Percentiles rank a stretch among this genome's conserved stretches.
Conservation (phyloP, 305 asterid genomes). For the Euphrasia arctica region DNA sequence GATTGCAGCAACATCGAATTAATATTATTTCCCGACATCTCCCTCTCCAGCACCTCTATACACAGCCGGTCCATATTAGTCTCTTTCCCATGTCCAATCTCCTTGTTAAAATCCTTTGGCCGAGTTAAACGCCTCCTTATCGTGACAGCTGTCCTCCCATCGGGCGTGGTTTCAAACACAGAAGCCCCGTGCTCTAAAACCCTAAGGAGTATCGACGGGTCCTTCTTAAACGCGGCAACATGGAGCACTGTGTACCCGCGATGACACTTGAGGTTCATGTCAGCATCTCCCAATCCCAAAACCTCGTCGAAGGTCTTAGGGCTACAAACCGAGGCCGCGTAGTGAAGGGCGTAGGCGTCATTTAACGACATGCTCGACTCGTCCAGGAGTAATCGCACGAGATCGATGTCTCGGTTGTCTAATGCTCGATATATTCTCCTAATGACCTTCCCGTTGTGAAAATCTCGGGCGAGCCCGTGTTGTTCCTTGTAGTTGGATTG, state of each 20-base stretch:
- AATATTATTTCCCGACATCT: constrained; percentile 38
- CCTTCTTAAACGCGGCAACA: constrained; percentile 59
- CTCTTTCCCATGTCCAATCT: constrained; percentile 45
- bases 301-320: constrained; percentile 53
- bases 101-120: constrained; percentile 52
- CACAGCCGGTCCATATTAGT: constrained; percentile 53
- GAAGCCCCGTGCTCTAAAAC: neutral
- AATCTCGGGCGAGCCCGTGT: constrained; percentile 11
- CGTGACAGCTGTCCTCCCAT: constrained; percentile 26
- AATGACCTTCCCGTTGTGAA: constrained; percentile 30
- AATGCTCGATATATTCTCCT: constrained; percentile 53
- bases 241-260: constrained; percentile 16
- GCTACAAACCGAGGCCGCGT: constrained; percentile 63
- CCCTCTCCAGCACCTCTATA: constrained; percentile 59
- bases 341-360: constrained; percentile 55
- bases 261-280: constrained; percentile 50
- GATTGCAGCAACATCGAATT: constrained; percentile 33
- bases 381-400: constrained; percentile 47
- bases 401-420: constrained; percentile 28
- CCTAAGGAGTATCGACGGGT: constrained; percentile 45
- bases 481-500: constrained; percentile 26
- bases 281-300: constrained; percentile 38
- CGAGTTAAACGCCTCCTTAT: constrained; percentile 59
- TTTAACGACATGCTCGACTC: constrained; percentile 59
- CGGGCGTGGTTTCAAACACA: neutral